A percentile compares a stretch with the other conserved stretches of the same genome.
Conservation (phyloP, 305 asterid species). For the Euphrasia arctica region DNA sequence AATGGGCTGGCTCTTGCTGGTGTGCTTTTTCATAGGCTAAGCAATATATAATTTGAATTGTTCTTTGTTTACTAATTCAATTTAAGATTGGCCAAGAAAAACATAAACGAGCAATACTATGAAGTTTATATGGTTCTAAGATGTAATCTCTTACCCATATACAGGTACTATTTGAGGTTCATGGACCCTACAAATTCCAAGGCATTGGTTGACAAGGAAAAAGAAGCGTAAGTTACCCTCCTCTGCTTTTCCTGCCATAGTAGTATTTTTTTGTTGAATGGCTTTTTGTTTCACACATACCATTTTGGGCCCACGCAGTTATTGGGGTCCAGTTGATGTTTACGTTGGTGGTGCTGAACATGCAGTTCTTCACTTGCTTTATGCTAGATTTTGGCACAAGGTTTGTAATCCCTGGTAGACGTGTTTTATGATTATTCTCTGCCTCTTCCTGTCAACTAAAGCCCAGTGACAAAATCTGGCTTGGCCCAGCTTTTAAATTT, state of each 20-base stretch:
- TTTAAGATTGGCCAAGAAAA: constrained; percentile 12
- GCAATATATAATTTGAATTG: constrained; percentile 15
- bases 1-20: constrained; percentile 99
- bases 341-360: constrained; percentile 99
- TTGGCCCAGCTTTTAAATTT: background rate
- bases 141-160: constrained; percentile 22
- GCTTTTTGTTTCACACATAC: constrained; percentile 13
- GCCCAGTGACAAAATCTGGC: background rate
- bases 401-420: constrained; percentile 33
- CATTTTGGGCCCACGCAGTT: constrained; percentile 39
- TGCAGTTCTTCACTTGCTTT: constrained; percentile 99
- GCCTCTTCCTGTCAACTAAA: background rate
- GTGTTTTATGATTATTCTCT: background rate
- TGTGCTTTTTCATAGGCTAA: constrained; percentile 31
- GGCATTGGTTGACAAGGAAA: constrained; percentile 79
- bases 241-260: constrained; percentile 7
- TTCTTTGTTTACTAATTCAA: constrained; percentile 17
- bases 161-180: constrained; percentile 96
- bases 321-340: constrained; percentile 99
- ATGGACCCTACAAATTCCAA: constrained; percentile 85
- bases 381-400: constrained; percentile 99
- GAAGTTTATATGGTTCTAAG: constrained; percentile 13
- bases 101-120: background rate
- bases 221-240: constrained; percentile 62
- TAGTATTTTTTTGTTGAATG: constrained; percentile 14